These are phyloP conservation scores for Pyrenochaeta sp. DNA, from an alignment of 2,329 filamentous ascomycete genomes.

Conservation along the genomic window DNA sequence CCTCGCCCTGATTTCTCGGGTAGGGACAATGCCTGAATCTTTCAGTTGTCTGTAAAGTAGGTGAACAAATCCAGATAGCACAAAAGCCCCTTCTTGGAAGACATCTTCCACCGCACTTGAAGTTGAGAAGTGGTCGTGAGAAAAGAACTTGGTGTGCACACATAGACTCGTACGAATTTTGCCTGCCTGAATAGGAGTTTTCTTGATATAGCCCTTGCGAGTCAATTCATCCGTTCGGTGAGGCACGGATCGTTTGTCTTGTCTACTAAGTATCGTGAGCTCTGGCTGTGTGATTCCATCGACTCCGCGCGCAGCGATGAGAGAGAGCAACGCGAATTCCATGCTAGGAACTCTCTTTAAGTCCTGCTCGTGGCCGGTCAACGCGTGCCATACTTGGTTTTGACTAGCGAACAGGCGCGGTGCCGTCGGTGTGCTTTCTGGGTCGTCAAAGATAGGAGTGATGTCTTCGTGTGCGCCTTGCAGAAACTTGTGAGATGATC, in stretches of 20 bases:
- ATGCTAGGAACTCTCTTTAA: constrained; percentile 59
- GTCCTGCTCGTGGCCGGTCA: constrained; percentile 67
- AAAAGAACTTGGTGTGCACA: constrained; percentile 59
- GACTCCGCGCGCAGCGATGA: constrained; percentile 63
- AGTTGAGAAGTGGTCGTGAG: constrained; percentile 36
- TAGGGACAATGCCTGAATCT: constrained; percentile 59
- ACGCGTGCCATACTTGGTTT: constrained; percentile 65
- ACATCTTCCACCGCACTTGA: constrained; percentile 42
- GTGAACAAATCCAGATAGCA: constrained; percentile 59
- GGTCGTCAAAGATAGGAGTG: constrained; percentile 36
- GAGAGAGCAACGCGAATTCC: constrained; percentile 65
- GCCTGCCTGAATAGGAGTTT: constrained; percentile 51
- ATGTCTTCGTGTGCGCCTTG: constrained; percentile 4
- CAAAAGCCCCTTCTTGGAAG: constrained; percentile 50
- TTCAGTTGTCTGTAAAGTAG: constrained; percentile 59
- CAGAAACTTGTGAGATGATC: constrained; percentile 20
- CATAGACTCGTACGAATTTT: constrained; percentile 64
- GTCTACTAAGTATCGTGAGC: constrained; percentile 61
- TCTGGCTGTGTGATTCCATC: constrained; percentile 66
- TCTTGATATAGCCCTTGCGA: constrained; percentile 68
- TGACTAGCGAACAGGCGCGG: constrained; percentile 56
- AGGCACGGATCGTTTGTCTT: constrained; percentile 71
- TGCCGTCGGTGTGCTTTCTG: constrained; percentile 21
- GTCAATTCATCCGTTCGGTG: constrained; percentile 65
- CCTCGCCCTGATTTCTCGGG: constrained; percentile 60